Evolutionary conservation across 2,329 filamentous ascomycete species (phyloP).

Genomic region (Albophoma yamanashiensis): DNA sequence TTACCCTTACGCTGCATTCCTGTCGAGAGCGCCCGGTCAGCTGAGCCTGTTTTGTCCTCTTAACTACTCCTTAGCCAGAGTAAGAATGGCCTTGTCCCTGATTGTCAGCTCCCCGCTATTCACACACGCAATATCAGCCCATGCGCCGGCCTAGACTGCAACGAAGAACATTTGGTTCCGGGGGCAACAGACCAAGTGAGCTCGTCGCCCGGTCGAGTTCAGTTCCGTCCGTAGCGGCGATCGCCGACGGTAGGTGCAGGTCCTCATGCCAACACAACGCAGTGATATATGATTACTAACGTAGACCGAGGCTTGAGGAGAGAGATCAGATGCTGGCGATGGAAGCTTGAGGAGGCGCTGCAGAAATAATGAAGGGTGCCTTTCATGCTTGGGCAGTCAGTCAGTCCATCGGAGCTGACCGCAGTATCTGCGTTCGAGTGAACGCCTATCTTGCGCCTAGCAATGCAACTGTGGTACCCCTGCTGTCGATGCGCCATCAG

Average conservation of each 20-base stretch:
- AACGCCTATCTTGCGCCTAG: neutral
- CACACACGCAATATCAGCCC: neutral
- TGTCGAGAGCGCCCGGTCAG: too few species aligned
- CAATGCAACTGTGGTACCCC: neutral
- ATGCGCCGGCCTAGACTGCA: neutral
- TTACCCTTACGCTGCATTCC: too few species aligned
- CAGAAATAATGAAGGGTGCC: neutral
- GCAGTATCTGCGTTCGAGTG: neutral
- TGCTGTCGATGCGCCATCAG: neutral
- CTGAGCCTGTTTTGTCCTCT: neutral
- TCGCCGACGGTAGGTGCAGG: neutral
- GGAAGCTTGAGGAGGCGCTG: neutral
- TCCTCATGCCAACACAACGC: neutral
- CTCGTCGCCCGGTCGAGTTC: neutral
- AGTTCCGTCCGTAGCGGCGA: neutral
- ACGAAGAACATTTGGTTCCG: neutral
- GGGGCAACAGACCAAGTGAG: neutral
- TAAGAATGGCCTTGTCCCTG: neutral
- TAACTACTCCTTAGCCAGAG: neutral
- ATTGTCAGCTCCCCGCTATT: neutral
- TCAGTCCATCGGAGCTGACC: neutral
- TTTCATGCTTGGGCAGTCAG: too few species aligned
- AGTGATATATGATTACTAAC: neutral
- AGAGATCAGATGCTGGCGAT: neutral
- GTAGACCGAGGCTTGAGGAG: neutral